phyloP scores from a whole-genome alignment of 1,284 basidiomycete species.

The Rhodotorula sp. region DNA sequence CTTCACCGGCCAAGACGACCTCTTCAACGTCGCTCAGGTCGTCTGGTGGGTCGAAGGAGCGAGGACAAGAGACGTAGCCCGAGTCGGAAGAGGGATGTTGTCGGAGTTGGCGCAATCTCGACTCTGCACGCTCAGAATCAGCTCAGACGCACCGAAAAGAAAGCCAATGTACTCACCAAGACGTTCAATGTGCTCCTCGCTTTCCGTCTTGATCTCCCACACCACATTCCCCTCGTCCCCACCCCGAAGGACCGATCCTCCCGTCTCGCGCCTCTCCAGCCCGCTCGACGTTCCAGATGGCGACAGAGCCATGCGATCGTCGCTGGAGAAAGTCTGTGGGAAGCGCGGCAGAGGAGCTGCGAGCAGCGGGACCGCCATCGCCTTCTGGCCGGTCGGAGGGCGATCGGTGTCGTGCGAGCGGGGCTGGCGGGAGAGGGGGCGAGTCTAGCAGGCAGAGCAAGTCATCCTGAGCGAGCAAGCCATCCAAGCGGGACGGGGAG shows the following conservation, averaged over 20 bases:
- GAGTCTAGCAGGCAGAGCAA: background rate
- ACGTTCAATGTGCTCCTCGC: slow-evolving; percentile 16
- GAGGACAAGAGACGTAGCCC: background rate
- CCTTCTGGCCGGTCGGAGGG: background rate
- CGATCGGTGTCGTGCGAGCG: background rate
- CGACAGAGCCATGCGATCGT: background rate
- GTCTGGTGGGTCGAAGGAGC: background rate
- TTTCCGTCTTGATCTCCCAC: slow-evolving; percentile 18
- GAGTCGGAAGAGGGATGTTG: background rate
- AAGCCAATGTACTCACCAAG: background rate
- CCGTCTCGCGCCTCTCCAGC: background rate
- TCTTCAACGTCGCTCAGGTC: slow-evolving; percentile 1
- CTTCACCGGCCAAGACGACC: background rate
- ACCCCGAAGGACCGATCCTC: background rate
- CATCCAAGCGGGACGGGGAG: too few species aligned
- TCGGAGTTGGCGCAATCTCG: background rate
- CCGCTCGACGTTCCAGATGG: background rate
- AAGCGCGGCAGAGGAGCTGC: slow-evolving; percentile 12
- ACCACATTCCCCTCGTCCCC: background rate
- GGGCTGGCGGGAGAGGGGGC: background rate
- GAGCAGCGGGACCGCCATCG: too few species aligned
- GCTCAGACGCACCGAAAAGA: background rate
- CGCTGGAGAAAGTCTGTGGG: slow-evolving; percentile 1
- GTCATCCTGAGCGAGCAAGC: background rate
- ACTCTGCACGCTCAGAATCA: slow-evolving; percentile 3